Percentiles rank a stretch among this genome's conserved stretches.
Evolutionary conservation across 2,329 filamentous ascomycete genomes (phyloP).

Genomic region (Fusarium sp.): DNA sequence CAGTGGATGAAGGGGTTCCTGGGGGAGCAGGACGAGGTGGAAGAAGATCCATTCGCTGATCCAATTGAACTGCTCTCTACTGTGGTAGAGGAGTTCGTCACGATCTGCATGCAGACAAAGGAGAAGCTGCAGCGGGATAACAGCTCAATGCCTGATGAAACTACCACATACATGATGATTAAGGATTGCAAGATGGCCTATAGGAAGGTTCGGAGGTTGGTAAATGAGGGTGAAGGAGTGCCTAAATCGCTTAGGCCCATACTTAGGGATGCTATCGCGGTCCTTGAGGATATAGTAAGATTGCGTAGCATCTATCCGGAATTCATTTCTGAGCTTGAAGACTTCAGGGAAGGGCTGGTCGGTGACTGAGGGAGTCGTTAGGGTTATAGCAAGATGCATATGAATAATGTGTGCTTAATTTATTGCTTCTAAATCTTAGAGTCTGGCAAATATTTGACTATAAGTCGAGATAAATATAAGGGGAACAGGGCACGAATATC

Average conservation of each 20-base stretch:
- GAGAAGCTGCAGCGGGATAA: not conserved
- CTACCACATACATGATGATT: not conserved
- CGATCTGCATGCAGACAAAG: not conserved
- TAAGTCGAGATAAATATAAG: too few relatives aligned
- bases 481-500: not conserved
- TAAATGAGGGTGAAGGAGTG: not conserved
- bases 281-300: not conserved
- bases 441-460: too few relatives aligned
- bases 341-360: not conserved
- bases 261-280: not conserved
- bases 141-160: not conserved
- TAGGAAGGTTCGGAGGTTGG: not conserved
- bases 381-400: too few relatives aligned
- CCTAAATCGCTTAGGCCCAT: not conserved
- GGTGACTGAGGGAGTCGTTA: too few relatives aligned
- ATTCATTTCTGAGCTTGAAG: not conserved
- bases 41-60: not conserved
- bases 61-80: not conserved
- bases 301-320: not conserved
- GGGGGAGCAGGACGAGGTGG: not conserved
- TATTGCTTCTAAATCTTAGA: too few relatives aligned
- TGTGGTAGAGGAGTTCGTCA: not conserved
- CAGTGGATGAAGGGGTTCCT: not conserved
- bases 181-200: not conserved
- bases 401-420: too few relatives aligned